Conservation (phyloP, 257 asterid species). For the Fraxinus pennsylvanica region DNA sequence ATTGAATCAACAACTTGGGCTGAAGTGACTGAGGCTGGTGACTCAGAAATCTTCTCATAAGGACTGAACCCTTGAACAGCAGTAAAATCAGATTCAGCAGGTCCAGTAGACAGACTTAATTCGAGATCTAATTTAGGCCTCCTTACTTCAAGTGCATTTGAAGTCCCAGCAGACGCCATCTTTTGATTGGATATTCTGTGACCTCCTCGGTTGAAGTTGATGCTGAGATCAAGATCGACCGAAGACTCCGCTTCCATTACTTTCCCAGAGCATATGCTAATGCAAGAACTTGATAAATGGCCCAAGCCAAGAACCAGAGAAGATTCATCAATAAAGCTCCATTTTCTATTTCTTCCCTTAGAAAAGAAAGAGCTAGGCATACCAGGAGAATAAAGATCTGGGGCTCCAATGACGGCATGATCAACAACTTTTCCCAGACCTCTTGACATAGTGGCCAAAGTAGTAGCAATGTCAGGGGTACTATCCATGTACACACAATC, state of each 20-base stretch:
- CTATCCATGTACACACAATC: constrained; percentile 53
- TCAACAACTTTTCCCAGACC: constrained; percentile 31
- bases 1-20: constrained; percentile 52
- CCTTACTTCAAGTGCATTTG: constrained; percentile 20
- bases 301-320: constrained; percentile 31
- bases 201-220: constrained; percentile 34
- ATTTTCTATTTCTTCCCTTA: constrained; percentile 34
- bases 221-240: constrained; percentile 46
- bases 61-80: constrained; percentile 36
- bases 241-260: constrained; percentile 46
- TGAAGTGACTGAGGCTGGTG: constrained; percentile 25
- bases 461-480: constrained; percentile 31
- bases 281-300: constrained; percentile 26
- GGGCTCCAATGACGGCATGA: constrained; percentile 22
- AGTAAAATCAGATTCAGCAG: constrained; percentile 52
- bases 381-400: constrained; percentile 30
- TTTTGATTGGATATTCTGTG: constrained; percentile 14
- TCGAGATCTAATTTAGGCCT: constrained; percentile 55
- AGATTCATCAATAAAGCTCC: constrained; percentile 24
- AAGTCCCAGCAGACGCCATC: constrained; percentile 23
- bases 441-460: constrained; percentile 31
- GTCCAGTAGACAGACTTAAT: constrained; percentile 53
- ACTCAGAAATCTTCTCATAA: constrained; percentile 25
- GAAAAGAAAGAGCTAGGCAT: constrained; percentile 11
- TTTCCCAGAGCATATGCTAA: constrained; percentile 24